A percentile compares a stretch with the other conserved stretches of the same genome.
Evolutionary conservation across 2,329 filamentous ascomycete species (phyloP).

Genomic region (Colletotrichum kahawae): DNA sequence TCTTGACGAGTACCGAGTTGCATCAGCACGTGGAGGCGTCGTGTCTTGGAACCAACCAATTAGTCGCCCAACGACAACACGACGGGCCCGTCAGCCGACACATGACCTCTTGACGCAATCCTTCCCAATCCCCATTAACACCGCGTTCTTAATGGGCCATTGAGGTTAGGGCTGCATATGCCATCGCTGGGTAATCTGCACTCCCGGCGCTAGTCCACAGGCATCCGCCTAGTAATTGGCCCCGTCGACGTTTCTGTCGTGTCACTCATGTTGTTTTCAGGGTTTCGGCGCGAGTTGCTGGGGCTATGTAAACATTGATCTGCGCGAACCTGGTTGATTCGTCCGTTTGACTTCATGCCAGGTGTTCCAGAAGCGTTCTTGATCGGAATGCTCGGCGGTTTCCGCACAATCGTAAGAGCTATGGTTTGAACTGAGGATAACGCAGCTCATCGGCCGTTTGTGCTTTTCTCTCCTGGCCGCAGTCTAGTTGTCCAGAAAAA

Average conservation of each 20-base stretch:
- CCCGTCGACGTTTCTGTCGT: not conserved
- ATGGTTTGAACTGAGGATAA: not conserved
- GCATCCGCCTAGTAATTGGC: constrained; percentile 11
- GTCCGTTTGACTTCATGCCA: not conserved
- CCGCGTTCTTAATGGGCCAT: constrained; percentile 1
- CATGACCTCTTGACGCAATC: constrained; percentile 4
- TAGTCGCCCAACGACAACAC: not conserved
- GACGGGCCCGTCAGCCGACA: not conserved
- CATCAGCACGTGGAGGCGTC: not conserved
- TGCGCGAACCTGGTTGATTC: not conserved
- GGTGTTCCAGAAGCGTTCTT: not conserved
- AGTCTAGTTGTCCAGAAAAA: not conserved
- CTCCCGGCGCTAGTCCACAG: constrained; percentile 16
- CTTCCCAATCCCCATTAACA: not conserved
- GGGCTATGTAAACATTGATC: not conserved
- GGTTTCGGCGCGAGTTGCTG: not conserved
- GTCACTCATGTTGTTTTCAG: not conserved
- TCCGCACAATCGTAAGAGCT: not conserved
- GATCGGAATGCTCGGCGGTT: not conserved
- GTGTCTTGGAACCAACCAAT: not conserved
- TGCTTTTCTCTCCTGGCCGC: not conserved
- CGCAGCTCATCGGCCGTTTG: not conserved
- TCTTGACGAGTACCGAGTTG: not conserved
- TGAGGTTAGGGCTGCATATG: constrained; percentile 22
- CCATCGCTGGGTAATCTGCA: constrained; percentile 12